Percentiles rank a stretch among this genome's conserved stretches.
These are phyloP conservation scores for Astragalus membranaceus DNA, from an alignment of 306 rosid species.

Conservation along the genomic window DNA sequence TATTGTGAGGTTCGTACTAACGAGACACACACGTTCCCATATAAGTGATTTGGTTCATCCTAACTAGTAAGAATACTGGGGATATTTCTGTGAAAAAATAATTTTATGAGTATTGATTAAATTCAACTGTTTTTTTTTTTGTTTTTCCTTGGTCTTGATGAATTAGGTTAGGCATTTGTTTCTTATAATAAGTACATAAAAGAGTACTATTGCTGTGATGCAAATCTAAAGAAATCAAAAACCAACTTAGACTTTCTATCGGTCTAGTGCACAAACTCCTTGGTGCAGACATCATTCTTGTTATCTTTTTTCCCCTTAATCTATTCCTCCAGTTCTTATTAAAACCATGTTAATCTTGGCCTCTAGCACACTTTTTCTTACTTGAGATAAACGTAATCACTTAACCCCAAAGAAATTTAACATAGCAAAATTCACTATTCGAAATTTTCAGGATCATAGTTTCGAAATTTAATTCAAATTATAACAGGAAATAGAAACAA, in stretches of 20 bases:
- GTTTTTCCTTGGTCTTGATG: no score
- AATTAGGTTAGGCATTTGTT: no score
- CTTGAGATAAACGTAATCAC: not conserved
- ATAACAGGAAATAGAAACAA: not conserved
- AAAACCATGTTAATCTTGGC: not conserved
- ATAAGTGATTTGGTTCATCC: no score
- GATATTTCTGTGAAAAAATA: no score
- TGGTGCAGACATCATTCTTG: not conserved
- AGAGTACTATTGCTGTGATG: not conserved
- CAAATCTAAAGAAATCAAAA: not conserved
- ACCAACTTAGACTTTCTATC: not conserved
- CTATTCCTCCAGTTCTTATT: not conserved
- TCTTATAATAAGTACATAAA: no score
- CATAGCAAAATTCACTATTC: not conserved
- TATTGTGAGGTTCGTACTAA: no score
- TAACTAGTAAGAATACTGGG: no score
- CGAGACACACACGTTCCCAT: no score
- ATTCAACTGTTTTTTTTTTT: no score
- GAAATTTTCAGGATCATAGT: not conserved
- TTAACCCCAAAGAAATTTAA: not conserved
- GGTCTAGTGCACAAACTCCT: not conserved
- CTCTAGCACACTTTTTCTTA: not conserved
- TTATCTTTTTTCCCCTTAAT: not conserved
- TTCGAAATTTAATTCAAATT: not conserved
- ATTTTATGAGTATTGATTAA: no score